Conservation (phyloP, 306 rosid species). For the Pueraria montana region DNA sequence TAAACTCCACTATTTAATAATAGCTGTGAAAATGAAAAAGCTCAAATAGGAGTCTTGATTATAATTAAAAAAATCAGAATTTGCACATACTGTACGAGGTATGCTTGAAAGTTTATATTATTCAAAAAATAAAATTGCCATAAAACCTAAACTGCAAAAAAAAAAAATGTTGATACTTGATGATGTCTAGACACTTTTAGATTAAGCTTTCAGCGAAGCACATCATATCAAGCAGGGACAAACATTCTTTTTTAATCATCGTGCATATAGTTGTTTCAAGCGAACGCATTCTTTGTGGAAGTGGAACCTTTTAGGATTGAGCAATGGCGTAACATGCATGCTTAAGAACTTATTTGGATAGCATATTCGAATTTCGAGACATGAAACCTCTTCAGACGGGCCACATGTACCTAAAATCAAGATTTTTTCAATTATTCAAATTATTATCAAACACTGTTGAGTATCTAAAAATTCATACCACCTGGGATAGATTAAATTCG, state of each 20-base stretch:
- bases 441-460: neutral
- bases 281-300: conserved; percentile 6
- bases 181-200: neutral
- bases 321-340: neutral
- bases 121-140: neutral
- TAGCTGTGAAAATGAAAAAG: neutral
- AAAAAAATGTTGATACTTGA: neutral
- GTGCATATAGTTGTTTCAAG: neutral
- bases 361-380: no score
- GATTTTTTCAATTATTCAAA: neutral
- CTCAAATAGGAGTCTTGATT: neutral
- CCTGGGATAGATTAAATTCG: neutral
- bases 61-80: neutral
- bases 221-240: neutral
- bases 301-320: neutral
- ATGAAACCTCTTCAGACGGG: neutral
- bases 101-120: neutral
- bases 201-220: neutral
- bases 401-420: neutral
- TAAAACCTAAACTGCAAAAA: neutral
- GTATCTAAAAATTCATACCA: no score
- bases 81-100: neutral
- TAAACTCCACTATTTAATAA: neutral
- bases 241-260: neutral
- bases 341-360: neutral